A percentile compares a stretch with the other conserved stretches of the same genome.
These are phyloP conservation scores for Neurospora sp. DNA, from an alignment of 495 filamentous ascomycete species.

Conservation along the genomic window DNA sequence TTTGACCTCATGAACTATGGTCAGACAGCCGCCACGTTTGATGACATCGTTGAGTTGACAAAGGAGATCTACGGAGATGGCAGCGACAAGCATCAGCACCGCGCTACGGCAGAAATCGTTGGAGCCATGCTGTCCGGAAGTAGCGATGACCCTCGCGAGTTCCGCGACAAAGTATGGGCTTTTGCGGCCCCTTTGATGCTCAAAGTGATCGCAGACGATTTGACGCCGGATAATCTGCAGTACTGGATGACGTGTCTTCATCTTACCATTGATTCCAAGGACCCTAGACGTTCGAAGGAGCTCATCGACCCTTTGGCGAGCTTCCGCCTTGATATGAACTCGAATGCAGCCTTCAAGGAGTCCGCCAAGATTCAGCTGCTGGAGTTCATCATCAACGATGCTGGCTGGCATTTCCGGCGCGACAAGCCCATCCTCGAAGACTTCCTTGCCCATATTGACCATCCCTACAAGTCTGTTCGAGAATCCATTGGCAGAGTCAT, in stretches of 20 bases:
- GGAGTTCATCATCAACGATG: conserved; percentile 75
- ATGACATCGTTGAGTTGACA: conserved; percentile 78
- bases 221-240: conserved; percentile 85
- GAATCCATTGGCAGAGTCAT: conserved; percentile 90
- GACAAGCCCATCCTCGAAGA: conserved; percentile 83
- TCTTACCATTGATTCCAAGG: conserved; percentile 64
- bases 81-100: conserved; percentile 94
- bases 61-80: conserved; percentile 75
- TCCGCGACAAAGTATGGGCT: conserved; percentile 67
- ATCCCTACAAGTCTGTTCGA: conserved; percentile 94
- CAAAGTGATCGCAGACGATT: conserved; percentile 72
- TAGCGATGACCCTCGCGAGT: conserved; percentile 55
- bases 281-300: conserved; percentile 79
- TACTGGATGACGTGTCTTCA: conserved; percentile 96
- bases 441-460: conserved; percentile 84
- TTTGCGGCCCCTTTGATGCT: conserved; percentile 85
- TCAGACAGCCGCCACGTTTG: conserved; percentile 63
- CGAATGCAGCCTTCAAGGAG: conserved; percentile 98
- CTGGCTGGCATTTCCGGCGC: conserved; percentile 92
- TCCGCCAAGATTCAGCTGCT: conserved; percentile 91
- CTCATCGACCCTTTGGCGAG: conserved; percentile 73
- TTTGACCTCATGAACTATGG: conserved; percentile 79
- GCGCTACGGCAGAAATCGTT: conserved; percentile 90
- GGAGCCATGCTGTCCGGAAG: conserved; percentile 71
- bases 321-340: conserved; percentile 86